A percentile compares a stretch with the other conserved stretches of the same genome.
Conservation (phyloP, 495 filamentous ascomycete species). For the Tetracladium setigerum region DNA sequence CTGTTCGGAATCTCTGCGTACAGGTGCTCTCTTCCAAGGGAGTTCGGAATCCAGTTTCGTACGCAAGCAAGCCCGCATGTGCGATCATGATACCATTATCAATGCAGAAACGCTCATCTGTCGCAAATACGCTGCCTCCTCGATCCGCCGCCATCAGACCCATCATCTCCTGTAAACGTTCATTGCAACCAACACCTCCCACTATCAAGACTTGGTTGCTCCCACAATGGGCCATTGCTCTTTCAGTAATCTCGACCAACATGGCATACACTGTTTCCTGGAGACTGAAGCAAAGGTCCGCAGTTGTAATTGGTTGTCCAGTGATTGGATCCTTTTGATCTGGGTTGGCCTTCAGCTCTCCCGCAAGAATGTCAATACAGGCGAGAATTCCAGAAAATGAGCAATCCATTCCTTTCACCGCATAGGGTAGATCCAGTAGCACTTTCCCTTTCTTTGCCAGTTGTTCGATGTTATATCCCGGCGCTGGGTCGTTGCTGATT, state of each 20-base stretch:
- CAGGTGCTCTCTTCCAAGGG: slow-evolving; percentile 74
- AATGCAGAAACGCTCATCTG: slow-evolving; percentile 95
- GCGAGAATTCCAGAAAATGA: slow-evolving; percentile 90
- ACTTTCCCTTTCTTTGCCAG: slow-evolving; percentile 71
- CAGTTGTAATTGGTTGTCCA: slow-evolving; percentile 54
- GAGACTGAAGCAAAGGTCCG: slow-evolving; percentile 85
- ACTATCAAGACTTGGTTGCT: slow-evolving; percentile 88
- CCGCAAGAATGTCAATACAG: slow-evolving; percentile 69
- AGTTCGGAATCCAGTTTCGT: slow-evolving; percentile 68
- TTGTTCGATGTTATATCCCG: slow-evolving; percentile 97
- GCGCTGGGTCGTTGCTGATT: slow-evolving; percentile 93
- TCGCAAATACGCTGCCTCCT: slow-evolving; percentile 86
- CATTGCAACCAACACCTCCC: slow-evolving; percentile 97
- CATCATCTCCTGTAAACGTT: slow-evolving; percentile 98
- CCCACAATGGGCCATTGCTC: slow-evolving; percentile 96
- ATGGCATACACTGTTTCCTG: slow-evolving; percentile 95
- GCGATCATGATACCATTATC: slow-evolving; percentile 99
- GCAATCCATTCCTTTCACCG: slow-evolving; percentile 97
- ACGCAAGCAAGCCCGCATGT: slow-evolving; percentile 85
- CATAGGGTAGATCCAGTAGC: slow-evolving; percentile 84
- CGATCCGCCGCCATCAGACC: slow-evolving; percentile 86
- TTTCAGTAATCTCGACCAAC: slow-evolving; percentile 97
- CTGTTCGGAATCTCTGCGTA: slow-evolving; percentile 92
- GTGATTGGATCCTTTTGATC: slow-evolving; percentile 30
- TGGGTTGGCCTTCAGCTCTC: slow-evolving; percentile 44